These are phyloP conservation scores for Fusarium pininemorale DNA, from an alignment of 2,329 filamentous ascomycete genomes.

Conservation along the genomic window DNA sequence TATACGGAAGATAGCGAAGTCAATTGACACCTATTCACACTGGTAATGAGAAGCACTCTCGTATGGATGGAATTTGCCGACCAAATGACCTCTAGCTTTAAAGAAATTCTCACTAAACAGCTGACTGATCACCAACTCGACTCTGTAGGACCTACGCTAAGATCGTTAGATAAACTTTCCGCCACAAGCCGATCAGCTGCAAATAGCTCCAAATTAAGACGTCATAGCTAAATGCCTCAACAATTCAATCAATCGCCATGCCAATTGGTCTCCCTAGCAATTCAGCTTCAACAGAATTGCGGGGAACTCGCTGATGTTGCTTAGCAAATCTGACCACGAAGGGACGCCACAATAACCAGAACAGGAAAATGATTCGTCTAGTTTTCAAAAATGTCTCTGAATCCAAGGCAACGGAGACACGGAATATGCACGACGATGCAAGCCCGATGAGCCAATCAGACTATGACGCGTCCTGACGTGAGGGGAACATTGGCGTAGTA, in stretches of 20 bases:
- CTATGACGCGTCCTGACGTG: background rate
- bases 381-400: background rate
- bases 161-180: background rate
- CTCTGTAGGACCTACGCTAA: background rate
- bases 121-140: background rate
- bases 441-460: background rate
- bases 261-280: background rate
- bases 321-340: background rate
- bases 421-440: background rate
- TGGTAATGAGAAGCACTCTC: background rate
- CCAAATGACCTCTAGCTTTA: no score
- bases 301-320: background rate
- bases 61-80: no score
- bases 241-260: fast-evolving
- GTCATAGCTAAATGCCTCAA: background rate
- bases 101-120: background rate
- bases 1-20: no score
- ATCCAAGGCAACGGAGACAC: background rate
- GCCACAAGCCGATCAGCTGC: background rate
- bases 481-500: background rate
- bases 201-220: background rate
- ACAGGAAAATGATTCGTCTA: background rate
- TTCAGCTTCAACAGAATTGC: background rate
- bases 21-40: no score
- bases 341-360: background rate